These are phyloP conservation scores for Amniculicola lignicola DNA, from an alignment of 495 filamentous ascomycete species.

Conservation along the genomic window DNA sequence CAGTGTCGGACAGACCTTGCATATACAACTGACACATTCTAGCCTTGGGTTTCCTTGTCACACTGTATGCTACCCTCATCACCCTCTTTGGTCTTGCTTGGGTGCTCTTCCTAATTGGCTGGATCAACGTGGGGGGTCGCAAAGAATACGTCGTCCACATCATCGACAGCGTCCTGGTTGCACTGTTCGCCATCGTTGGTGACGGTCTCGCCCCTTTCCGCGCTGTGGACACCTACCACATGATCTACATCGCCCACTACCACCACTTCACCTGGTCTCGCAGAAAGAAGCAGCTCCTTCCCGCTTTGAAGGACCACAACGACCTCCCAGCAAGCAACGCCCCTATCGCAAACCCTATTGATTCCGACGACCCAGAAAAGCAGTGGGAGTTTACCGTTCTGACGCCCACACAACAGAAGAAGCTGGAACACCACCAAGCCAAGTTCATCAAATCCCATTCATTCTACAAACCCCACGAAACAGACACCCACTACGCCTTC, in stretches of 20 bases:
- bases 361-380: conserved; percentile 38
- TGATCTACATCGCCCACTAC: conserved; percentile 66
- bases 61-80: conserved; percentile 74
- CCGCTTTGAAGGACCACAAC: conserved; percentile 65
- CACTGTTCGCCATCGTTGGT: conserved; percentile 72
- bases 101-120: conserved; percentile 82
- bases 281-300: conserved; percentile 59
- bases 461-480: conserved; percentile 85
- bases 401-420: conserved; percentile 57
- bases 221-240: conserved; percentile 76
- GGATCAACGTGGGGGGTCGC: conserved; percentile 74
- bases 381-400: conserved; percentile 59
- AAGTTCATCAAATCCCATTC: conserved; percentile 75
- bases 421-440: conserved; percentile 65
- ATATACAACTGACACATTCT: conserved; percentile 3
- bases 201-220: conserved; percentile 75
- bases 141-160: conserved; percentile 69
- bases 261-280: conserved; percentile 70
- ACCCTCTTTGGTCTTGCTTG: conserved; percentile 77
- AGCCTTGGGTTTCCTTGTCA: conserved; percentile 71
- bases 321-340: conserved; percentile 56
- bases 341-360: conserved; percentile 38
- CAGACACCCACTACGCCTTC: conserved; percentile 73
- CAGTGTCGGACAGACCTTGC: conserved; percentile 9
- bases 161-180: conserved; percentile 75